Conservation (phyloP, 371 early-diverging fungal species). For the Synchytrium microbalum region DNA sequence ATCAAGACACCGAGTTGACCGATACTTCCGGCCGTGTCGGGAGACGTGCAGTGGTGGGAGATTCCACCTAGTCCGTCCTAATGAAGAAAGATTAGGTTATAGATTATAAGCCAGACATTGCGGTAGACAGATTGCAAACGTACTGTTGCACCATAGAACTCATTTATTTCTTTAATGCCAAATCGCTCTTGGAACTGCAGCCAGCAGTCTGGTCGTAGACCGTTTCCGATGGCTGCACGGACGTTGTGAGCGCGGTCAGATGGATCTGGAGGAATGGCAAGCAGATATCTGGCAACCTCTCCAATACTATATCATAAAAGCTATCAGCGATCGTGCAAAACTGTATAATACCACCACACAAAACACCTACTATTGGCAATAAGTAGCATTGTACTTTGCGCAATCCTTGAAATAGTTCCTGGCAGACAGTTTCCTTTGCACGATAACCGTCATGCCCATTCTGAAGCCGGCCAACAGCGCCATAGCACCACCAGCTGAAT, state of each 20-base stretch:
- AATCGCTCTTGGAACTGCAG: constrained; percentile 48
- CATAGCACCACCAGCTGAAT: constrained; percentile 38
- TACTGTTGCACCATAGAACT: constrained; percentile 55
- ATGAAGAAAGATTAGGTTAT: no score
- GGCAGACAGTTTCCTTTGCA: no score
- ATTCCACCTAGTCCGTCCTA: no score
- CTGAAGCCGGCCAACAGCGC: no score
- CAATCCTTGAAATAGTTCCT: no score
- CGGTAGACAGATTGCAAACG: background rate
- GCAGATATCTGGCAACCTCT: constrained; percentile 58
- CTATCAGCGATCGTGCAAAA: no score
- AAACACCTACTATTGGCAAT: no score
- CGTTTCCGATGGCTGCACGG: constrained; percentile 58
- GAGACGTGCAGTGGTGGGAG: background rate
- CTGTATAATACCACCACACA: no score
- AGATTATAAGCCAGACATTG: no score
- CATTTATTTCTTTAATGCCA: constrained; percentile 38
- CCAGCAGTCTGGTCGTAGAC: constrained; percentile 64
- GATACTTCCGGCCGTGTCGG: background rate
- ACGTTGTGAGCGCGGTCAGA: constrained; percentile 33
- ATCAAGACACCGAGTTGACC: constrained; percentile 15
- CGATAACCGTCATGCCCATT: no score
- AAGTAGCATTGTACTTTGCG: no score
- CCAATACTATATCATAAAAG: constrained; percentile 47
- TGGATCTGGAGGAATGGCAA: constrained; percentile 35